Conservation (phyloP, 2,329 filamentous ascomycete genomes). For the Aspergillus vadensis region DNA sequence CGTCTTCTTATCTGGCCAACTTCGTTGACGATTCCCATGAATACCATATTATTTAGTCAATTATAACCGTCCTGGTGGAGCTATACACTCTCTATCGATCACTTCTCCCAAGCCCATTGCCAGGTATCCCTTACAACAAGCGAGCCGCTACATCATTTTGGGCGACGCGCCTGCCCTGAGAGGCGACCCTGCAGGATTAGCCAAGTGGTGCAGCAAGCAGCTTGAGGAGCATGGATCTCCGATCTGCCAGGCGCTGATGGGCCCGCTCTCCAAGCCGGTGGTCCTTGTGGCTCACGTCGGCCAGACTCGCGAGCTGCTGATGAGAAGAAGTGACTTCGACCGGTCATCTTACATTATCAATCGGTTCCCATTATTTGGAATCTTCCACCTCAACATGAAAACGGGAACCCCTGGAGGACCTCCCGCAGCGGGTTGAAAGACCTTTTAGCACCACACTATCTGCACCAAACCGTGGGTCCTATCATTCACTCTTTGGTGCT, state of each 20-base stretch:
- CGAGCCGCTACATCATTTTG: neutral
- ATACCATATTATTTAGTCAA: no score
- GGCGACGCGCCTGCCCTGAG: neutral
- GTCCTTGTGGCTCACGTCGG: slow-evolving; percentile 41
- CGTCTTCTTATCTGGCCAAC: no score
- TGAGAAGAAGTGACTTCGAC: slow-evolving; percentile 25
- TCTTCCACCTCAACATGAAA: neutral
- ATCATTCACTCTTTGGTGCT: slow-evolving; percentile 4
- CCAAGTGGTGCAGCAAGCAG: slow-evolving; percentile 9
- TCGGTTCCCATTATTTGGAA: neutral
- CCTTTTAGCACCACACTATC: slow-evolving; percentile 31
- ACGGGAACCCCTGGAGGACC: neutral
- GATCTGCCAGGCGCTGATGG: slow-evolving; percentile 52
- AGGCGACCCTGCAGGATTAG: neutral
- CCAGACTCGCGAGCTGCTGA: slow-evolving; percentile 23
- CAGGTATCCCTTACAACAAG: neutral
- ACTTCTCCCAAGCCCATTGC: neutral
- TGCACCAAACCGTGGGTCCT: slow-evolving; percentile 3
- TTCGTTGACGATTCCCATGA: no score
- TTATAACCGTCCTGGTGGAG: neutral
- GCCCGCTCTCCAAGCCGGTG: slow-evolving; percentile 47
- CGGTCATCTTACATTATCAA: neutral
- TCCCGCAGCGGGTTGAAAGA: slow-evolving; percentile 30
- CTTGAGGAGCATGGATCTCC: slow-evolving; percentile 37
- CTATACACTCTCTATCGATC: neutral